phyloP scores from a whole-genome alignment of 192 early-diverging fungal species.

The Ambispora gerdemannii region DNA sequence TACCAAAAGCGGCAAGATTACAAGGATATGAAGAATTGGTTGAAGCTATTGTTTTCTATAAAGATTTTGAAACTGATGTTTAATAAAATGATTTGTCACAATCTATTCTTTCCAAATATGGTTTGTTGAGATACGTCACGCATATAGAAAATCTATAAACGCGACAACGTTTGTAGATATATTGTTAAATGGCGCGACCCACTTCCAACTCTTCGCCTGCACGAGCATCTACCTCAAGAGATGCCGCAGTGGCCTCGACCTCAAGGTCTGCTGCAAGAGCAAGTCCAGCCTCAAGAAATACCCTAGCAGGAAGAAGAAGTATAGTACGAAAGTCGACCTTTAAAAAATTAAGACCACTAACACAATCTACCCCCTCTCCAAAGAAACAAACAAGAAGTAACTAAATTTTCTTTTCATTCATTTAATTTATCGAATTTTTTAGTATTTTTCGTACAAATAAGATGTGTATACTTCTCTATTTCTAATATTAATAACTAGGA shows the following conservation, averaged over 20 bases:
- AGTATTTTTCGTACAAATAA: no score
- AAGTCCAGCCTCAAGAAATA: background rate
- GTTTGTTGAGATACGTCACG: no score
- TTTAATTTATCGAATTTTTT: no score
- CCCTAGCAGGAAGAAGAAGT: background rate
- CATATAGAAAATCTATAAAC: no score
- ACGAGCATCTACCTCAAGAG: background rate
- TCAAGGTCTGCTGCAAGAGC: background rate
- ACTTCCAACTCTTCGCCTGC: background rate
- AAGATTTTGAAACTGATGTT: conserved; percentile 73
- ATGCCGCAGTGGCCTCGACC: background rate
- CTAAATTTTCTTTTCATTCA: background rate
- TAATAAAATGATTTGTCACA: no score
- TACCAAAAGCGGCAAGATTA: conserved; percentile 65
- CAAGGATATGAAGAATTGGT: conserved; percentile 52
- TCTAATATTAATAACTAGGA: no score
- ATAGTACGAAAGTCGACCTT: background rate
- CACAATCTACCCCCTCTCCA: background rate
- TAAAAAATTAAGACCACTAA: background rate
- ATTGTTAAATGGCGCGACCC: background rate
- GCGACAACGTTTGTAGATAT: background rate
- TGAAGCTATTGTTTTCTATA: conserved; percentile 74
- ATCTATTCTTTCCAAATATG: no score
- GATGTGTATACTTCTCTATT: no score
- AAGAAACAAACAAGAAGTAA: background rate